These are phyloP conservation scores for Piromyces sp. DNA, from an alignment of 192 early-diverging fungal species.

Conservation along the genomic window DNA sequence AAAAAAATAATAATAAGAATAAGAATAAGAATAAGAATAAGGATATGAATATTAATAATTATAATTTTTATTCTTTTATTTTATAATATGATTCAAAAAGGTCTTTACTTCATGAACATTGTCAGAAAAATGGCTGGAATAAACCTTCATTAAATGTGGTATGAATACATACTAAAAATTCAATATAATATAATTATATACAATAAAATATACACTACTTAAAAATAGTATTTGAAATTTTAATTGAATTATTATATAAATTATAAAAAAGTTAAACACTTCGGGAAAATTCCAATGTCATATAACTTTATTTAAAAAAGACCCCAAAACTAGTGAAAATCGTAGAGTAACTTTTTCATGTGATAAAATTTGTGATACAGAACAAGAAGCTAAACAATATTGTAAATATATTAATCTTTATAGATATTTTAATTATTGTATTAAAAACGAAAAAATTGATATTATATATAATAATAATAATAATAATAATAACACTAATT, in stretches of 20 bases:
- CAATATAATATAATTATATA: too few species aligned
- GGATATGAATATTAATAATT: too few species aligned
- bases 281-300: conserved; percentile 4
- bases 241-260: too few species aligned
- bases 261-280: not conserved
- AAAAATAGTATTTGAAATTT: too few species aligned
- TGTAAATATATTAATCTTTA: not conserved
- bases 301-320: conserved; percentile 32
- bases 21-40: too few species aligned
- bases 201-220: too few species aligned
- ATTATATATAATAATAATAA: too few species aligned
- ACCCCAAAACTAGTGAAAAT: conserved; percentile 34
- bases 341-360: conserved; percentile 18
- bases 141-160: conserved; percentile 48
- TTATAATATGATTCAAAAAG: too few species aligned
- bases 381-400: conserved; percentile 30
- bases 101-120: conserved; percentile 57
- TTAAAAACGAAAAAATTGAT: too few species aligned
- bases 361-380: conserved; percentile 10
- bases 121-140: conserved; percentile 55
- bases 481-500: not conserved
- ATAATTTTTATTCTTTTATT: too few species aligned
- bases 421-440: too few species aligned
- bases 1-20: too few species aligned
- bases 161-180: not conserved